Conservation (phyloP, 371 early-diverging fungal genomes). For the Nematocida ironsii region DNA sequence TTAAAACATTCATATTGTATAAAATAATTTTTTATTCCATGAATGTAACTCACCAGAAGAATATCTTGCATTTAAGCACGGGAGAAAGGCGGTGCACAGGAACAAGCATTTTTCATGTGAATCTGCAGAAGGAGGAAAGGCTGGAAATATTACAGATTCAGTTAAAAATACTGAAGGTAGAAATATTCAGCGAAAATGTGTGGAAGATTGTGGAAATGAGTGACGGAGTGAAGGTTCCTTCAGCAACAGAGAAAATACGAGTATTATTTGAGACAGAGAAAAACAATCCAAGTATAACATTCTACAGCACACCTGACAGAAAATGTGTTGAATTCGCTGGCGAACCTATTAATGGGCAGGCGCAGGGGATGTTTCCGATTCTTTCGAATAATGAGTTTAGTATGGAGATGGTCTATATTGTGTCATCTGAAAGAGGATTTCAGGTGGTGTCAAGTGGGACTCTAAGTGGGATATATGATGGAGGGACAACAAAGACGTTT, state of each 20-base stretch:
- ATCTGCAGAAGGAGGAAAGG: background rate
- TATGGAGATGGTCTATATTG: constrained; percentile 66
- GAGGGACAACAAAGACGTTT: constrained; percentile 60
- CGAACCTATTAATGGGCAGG: background rate
- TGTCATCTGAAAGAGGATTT: constrained; percentile 56
- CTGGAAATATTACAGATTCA: constrained; percentile 13
- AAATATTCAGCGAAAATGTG: background rate
- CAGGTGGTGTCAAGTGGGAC: constrained; percentile 62
- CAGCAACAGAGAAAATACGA: background rate
- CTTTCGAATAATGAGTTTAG: background rate
- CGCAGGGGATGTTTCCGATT: constrained; percentile 29
- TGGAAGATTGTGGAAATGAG: background rate
- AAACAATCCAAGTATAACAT: constrained; percentile 28
- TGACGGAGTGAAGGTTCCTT: background rate
- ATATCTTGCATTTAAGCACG: constrained; percentile 40
- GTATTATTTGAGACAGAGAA: constrained; percentile 16
- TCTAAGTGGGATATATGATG: constrained; percentile 62
- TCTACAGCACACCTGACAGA: constrained; percentile 11
- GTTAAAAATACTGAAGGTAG: constrained; percentile 25
- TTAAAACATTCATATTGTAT: constrained; percentile 15
- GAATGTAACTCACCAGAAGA: constrained; percentile 48
- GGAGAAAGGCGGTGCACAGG: constrained; percentile 33
- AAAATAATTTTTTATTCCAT: constrained; percentile 45
- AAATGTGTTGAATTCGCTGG: constrained; percentile 35
- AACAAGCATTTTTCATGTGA: constrained; percentile 33